phyloP scores from a whole-genome alignment of 2,329 filamentous ascomycete genomes.

The Ophiostoma ips region DNA sequence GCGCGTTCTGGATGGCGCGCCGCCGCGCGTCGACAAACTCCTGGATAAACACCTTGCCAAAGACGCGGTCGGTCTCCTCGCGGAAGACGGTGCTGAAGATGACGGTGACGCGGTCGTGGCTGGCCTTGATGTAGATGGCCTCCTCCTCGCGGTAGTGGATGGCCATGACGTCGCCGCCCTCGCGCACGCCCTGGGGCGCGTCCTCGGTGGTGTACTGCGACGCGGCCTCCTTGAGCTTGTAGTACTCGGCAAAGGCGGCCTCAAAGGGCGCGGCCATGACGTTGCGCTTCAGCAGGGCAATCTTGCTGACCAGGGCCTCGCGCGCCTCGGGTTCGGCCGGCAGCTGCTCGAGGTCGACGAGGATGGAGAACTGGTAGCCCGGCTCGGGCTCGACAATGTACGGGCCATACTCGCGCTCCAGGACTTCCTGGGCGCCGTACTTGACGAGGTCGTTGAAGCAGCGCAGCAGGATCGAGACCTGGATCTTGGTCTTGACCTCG shows the following conservation, averaged over 20 bases:
- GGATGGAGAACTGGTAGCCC: slow-evolving; percentile 91
- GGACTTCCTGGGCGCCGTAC: slow-evolving; percentile 83
- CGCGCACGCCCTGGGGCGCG: slow-evolving; percentile 75
- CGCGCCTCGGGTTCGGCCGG: slow-evolving; percentile 67
- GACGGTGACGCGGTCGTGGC: slow-evolving; percentile 89
- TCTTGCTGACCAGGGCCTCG: slow-evolving; percentile 73
- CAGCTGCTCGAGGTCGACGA: slow-evolving; percentile 76
- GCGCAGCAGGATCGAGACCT: slow-evolving; percentile 87
- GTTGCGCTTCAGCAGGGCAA: slow-evolving; percentile 91
- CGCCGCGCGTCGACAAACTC: slow-evolving; percentile 95
- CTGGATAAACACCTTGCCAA: slow-evolving; percentile 95
- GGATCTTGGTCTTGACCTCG: slow-evolving; percentile 82
- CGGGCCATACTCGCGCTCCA: slow-evolving; percentile 85
- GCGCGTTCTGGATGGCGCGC: slow-evolving; percentile 93
- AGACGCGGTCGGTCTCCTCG: slow-evolving; percentile 94
- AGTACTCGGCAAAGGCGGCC: slow-evolving; percentile 88
- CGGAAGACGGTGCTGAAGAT: slow-evolving; percentile 98
- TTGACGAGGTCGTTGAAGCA: slow-evolving; percentile 86
- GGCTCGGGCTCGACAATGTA: slow-evolving; percentile 80
- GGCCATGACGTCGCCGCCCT: slow-evolving; percentile 85
- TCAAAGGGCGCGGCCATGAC: slow-evolving; percentile 98
- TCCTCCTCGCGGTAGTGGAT: slow-evolving; percentile 99
- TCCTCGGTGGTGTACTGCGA: slow-evolving; percentile 88
- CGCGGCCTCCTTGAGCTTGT: slow-evolving; percentile 72
- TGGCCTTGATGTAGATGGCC: slow-evolving; percentile 96